Evolutionary conservation across 305 asterid species (phyloP).

Genomic region (Fraxinus baroniana): DNA sequence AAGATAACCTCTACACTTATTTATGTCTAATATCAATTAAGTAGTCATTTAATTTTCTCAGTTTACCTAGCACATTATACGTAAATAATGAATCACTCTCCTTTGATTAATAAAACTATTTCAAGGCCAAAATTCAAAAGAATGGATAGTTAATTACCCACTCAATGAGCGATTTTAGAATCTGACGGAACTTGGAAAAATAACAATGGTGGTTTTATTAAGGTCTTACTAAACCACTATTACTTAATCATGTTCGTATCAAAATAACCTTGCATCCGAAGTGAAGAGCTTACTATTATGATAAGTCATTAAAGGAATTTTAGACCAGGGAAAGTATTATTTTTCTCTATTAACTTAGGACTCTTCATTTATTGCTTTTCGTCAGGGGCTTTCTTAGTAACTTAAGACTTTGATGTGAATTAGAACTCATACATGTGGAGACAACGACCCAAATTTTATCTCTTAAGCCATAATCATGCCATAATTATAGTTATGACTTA

Average conservation of each 20-base stretch:
- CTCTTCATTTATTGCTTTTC: neutral
- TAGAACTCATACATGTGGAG: neutral
- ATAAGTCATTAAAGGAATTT: neutral
- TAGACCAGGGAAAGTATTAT: neutral
- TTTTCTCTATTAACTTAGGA: neutral
- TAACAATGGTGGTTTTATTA: neutral
- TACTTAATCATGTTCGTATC: neutral
- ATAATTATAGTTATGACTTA: neutral
- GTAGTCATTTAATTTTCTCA: neutral
- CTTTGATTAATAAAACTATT: neutral
- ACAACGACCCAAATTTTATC: neutral
- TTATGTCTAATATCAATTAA: neutral
- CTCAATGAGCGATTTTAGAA: neutral
- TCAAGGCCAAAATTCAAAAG: neutral
- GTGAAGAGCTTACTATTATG: neutral
- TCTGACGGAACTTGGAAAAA: neutral
- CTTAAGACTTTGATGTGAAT: neutral
- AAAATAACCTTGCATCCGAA: neutral
- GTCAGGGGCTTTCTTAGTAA: neutral
- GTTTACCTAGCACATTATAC: neutral
- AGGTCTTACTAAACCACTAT: neutral
- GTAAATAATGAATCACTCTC: neutral
- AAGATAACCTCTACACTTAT: neutral
- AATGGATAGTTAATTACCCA: neutral
- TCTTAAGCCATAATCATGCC: neutral